phyloP scores from a whole-genome alignment of 441 rosid species.

The Flueggea neowawraea region DNA sequence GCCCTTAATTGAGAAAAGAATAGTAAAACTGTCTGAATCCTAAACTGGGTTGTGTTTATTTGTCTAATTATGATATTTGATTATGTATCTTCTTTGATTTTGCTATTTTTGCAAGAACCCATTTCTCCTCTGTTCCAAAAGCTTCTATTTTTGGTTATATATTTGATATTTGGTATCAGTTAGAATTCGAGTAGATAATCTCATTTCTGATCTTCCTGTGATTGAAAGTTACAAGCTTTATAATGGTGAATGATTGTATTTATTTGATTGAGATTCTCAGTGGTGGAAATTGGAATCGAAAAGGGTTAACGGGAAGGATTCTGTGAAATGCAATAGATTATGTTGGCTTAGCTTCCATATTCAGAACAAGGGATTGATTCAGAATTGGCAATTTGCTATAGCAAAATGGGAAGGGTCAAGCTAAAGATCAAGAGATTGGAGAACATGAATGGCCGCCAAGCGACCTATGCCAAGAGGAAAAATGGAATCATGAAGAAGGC shows the following conservation, averaged over 20 bases:
- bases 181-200: not conserved
- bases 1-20: not conserved
- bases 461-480: conserved; percentile 71
- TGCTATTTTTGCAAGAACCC: not conserved
- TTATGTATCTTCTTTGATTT: not conserved
- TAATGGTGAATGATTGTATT: too few relatives aligned
- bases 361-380: too few relatives aligned
- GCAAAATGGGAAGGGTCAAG: conserved; percentile 95
- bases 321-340: not conserved
- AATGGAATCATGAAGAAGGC: conserved; percentile 81
- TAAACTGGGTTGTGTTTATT: conserved; percentile 2
- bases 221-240: not conserved
- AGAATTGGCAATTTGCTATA: conserved; percentile 6
- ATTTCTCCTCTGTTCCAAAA: conserved; percentile 1
- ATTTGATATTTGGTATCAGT: not conserved
- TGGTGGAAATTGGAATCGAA: conserved; percentile 7
- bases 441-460: conserved; percentile 65
- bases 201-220: not conserved
- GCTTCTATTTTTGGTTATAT: not conserved
- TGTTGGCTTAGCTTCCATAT: conserved; percentile 4
- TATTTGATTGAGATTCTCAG: too few relatives aligned
- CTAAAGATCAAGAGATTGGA: conserved; percentile 75
- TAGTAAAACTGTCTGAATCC: not conserved
- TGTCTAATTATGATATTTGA: not conserved
- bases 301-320: conserved; percentile 1